Percentiles rank a stretch among this genome's conserved stretches.
Conservation (phyloP, 108 stramenopile species). For the Conticribra guillardii region DNA sequence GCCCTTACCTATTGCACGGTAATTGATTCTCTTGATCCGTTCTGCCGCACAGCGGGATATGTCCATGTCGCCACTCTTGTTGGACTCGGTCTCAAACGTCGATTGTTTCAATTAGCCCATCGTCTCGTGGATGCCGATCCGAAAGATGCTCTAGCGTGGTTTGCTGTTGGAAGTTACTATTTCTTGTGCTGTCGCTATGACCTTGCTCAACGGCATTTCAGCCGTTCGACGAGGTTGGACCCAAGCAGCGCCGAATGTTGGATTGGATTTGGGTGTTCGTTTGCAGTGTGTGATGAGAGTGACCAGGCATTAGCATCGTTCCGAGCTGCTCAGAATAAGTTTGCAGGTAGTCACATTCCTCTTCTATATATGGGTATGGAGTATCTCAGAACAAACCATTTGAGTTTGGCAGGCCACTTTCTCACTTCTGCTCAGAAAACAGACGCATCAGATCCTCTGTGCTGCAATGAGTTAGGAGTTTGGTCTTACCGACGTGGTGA, state of each 20-base stretch:
- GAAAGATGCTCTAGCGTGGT: constrained; percentile 86
- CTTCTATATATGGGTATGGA: constrained; percentile 97
- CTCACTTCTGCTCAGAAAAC: constrained; percentile 70
- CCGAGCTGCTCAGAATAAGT: constrained; percentile 90
- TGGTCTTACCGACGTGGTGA: constrained; percentile 62
- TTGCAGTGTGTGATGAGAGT: constrained; percentile 93
- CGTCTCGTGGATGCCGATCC: constrained; percentile 91
- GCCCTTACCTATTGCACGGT: constrained; percentile 71
- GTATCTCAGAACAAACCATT: constrained; percentile 95
- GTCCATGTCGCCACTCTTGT: constrained; percentile 84
- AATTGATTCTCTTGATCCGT: constrained; percentile 73
- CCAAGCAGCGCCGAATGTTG: constrained; percentile 87
- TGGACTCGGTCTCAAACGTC: constrained; percentile 77
- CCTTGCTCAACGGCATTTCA: constrained; percentile 92
- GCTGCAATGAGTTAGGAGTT: constrained; percentile 95
- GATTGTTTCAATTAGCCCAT: constrained; percentile 92
- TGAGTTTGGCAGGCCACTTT: constrained; percentile 90
- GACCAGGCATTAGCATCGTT: constrained; percentile 96
- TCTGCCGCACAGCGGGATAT: constrained; percentile 56
- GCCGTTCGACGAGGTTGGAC: constrained; percentile 87
- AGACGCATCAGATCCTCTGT: constrained; percentile 76
- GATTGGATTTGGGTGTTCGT: constrained; percentile 94
- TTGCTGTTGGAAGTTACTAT: constrained; percentile 96
- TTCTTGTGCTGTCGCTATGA: constrained; percentile 85
- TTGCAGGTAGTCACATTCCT: constrained; percentile 82